Evolutionary conservation across 108 stramenopile species (phyloP), one percentile per base, ranked within the genome.

Genomic region (Nannochloropsis salina): DNA sequence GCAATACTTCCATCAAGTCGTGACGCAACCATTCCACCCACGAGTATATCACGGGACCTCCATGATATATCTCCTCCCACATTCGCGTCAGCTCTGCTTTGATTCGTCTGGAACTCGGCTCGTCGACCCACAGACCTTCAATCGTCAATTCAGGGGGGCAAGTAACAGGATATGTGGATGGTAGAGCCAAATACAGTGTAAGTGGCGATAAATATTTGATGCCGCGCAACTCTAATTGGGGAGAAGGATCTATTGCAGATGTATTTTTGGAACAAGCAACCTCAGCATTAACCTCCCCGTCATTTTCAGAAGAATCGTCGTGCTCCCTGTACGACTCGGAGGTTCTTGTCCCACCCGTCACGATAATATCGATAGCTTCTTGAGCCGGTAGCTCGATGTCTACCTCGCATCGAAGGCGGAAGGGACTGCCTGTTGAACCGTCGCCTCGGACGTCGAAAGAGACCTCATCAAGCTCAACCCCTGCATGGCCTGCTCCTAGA

Each of bases 1-100:
- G 61, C 15, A 74, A n/a, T 8, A 15, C 3, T 0, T 74, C 61
- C 61, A 74, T n/a, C 20, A 74, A n/a, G 1, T 74, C 61, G n/a
- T 74, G n/a, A n/a, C n/a, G 61, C 61, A 74, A n/a, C 61, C 61
- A 74, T 74, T 74, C 61, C 61, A 74, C 0, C 61, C 61, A 74
- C 4, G 61, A 74, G n/a, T 6, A 74, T n/a, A 74, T n/a, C 2
- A 74, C 61, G 61, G 61, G 61, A n/a, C 61, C 61, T n/a, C 61
- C 61, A n/a, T 74, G 61, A 8, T 74, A 74, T n/a, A 74, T n/a
- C 61, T 74, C 61, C 4, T 74, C 61, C 61, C 61, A 74, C 61
- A 74, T 74, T 15, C 61, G 61, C 61, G n/a, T n/a, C n/a, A 74
- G 61, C 61, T 74, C 61, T n/a, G 61, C n/a, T 74, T n/a, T 74